Evolutionary conservation across 2,329 filamentous ascomycete genomes (phyloP), one percentile per base, ranked within the genome.

Genomic region (Pseudogymnoascus sp.): DNA sequence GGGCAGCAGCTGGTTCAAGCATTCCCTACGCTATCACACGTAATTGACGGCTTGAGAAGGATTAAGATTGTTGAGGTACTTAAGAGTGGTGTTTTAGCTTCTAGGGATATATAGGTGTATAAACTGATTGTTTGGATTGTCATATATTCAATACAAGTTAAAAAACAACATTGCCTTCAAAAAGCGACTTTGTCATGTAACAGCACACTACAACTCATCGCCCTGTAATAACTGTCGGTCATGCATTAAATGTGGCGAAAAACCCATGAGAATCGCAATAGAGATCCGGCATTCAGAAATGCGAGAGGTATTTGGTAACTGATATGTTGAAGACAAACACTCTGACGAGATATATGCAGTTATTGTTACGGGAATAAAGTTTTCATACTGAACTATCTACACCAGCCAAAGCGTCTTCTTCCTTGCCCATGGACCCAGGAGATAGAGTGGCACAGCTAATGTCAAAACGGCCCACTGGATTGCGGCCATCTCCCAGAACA

Each of bases 401-500:
- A 43, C 39, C 20, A 43, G 39, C 39, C 39, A 43, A 25, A 43
- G 9, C 39, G 39, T 43, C 39, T 14, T 25, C 12, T 22, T 43
- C 14, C 39, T 43, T 43, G 39, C 39, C 39, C 20, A 25, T 25
- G 70, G 69, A 0, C 72, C 72, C 43, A 62, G 53, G 35, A 73
- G 67, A 47, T 72, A 74, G 25, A 74, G 60, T 5, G 71, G 69
- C 33, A 72, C 20, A 8, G 61, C 71, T 25, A 74, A 60, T 2
- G 63, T 60, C 14, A 74, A 22, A 30, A 71, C 65, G 15, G 67
- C 70, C 72, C 72, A 74, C 62, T 73, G 66, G 14, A 72, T 68
- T 2, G 62, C 72, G 14, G 71, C 71, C 61, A 74, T 66, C 59
- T 74, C 71, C 58, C 68, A 70, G 50, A 71, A 72, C 72, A 74